Base-by-base conservation (phyloP, 495 filamentous ascomycete genomes). In the Wilcoxina mikolae region DNA sequence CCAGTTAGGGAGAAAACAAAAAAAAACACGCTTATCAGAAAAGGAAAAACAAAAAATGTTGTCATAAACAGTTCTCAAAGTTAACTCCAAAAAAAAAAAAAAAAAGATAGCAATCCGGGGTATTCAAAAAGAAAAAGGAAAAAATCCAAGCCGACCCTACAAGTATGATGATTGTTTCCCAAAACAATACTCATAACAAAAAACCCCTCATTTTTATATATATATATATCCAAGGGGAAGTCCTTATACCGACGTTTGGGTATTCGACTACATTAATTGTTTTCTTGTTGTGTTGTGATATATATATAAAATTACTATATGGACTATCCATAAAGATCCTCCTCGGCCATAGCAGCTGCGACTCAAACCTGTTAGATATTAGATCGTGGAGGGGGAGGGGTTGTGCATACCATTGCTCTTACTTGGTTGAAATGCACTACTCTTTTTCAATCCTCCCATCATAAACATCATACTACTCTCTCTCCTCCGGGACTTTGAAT, bases 381-480 rank as follows among this genome's bases (percentile, higher is more conserved):
- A 49, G n/a, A 49, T 29, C 27, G 12, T 27, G 23, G 15, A 12
- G 25, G 20, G 4, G 17, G 22, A 18, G 28, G 28, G 1, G 27
- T 18, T 3, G 24, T 51, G 29, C 46, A 12, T 20, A 49, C 46
- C 46, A 49, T 49, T 43, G 60, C 61, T 53, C 49, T 64, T 59
- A 18, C 56, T 57, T 27, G 53, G 24, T 31, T 42, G 23, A 50
- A 54, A 65, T 39, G n/a, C n/a, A n/a, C 39, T 25, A 51, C 22
- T 53, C 46, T 65, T 65, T 25, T 65, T 65, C 49, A 60, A 55
- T 15, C 60, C 57, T n/a, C 62, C 60, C 62, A 65, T 65, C 76
- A 79, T 78, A 39, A 78, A 73, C 52, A 79, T 68, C 67, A 80
- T 74, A 17, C 76, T 78, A 57, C 77, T 80, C 60, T 80, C 77